A percentile compares a stretch with the other conserved stretches of the same genome.
Evolutionary conservation across 352 stramenopile genomes (phyloP).

Genomic region (Globisporangium paddicum): DNA sequence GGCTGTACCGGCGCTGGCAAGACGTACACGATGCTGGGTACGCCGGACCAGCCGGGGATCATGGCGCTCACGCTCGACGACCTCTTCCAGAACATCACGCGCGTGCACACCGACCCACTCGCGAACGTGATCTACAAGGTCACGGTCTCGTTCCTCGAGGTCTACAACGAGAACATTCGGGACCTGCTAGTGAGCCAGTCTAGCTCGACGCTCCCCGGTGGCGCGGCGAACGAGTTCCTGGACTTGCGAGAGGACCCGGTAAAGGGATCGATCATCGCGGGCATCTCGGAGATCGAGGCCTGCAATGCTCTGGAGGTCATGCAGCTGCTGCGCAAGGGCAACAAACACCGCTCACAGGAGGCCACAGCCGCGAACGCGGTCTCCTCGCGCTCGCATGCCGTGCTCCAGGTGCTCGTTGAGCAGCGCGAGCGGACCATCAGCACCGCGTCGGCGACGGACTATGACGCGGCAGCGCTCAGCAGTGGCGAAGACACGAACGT

Average conservation of each 20-base stretch:
- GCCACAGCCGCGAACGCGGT: conserved; percentile 85
- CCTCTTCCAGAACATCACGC: conserved; percentile 72
- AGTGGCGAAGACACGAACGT: not conserved
- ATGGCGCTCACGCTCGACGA: conserved; percentile 87
- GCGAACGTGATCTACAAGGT: conserved; percentile 53
- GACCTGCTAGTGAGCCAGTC: conserved; percentile 61
- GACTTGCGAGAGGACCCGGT: conserved; percentile 86
- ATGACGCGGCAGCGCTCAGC: not conserved
- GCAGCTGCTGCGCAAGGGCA: conserved; percentile 81
- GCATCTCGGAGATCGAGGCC: conserved; percentile 84
- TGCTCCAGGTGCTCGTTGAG: conserved; percentile 84
- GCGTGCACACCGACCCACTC: conserved; percentile 24
- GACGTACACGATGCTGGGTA: conserved; percentile 92
- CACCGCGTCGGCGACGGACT: conserved; percentile 7
- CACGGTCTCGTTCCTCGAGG: conserved; percentile 85
- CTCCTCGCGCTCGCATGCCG: conserved; percentile 86
- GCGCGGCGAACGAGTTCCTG: conserved; percentile 35
- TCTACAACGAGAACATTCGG: conserved; percentile 94
- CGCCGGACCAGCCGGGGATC: conserved; percentile 75
- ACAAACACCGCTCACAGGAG: conserved; percentile 86
- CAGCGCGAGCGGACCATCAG: conserved; percentile 41
- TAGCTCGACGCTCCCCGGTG: not conserved
- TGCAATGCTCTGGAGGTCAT: conserved; percentile 78
- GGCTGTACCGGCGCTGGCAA: conserved; percentile 87
- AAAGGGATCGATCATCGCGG: conserved; percentile 75